Evolutionary conservation across 148 eudicot genomes (phyloP), one percentile per base, ranked within the genome.

Genomic region (Chenopodium suecicum): DNA sequence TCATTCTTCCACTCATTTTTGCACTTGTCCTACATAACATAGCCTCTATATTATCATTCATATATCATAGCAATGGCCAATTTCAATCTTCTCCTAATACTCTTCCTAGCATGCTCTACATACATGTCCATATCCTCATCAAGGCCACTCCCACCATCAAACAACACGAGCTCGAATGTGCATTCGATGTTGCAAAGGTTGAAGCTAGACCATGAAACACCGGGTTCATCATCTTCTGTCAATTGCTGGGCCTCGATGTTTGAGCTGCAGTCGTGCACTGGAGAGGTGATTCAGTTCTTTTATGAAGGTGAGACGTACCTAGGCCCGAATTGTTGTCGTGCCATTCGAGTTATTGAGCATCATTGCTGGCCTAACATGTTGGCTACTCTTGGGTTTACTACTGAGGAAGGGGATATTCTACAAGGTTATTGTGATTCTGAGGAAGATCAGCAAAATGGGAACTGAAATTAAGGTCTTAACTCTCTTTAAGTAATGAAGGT

Each of bases 351-450:
- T 25, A 91, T 93, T 9, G 77, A 83, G 64, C 83, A 82, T 31
- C 82, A 88, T 19, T 93, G 94, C 81, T 93, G 93, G 97, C 94
- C 97, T 46, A 32, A 87, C 4, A 89, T 91, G 97, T 74, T 93
- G 31, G 73, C 81, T 37, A 85, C 90, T 19, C 86, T 93, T 7
- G 94, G 97, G 31, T 90, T 84, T 82, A 89, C 89, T 47, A 27
- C 89, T 0, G 84, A 91, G 34, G 93, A 93, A 52, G 91, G 88
- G 4, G 89, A 86, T 14, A 80, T 93, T 34, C 94, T 93, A 0
- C 83, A 31, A 56, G 94, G 87, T 31, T 91, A 89, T 71, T 92
- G 96, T 70, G 91, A 88, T 58, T 87, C 90, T 44, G 84, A 86
- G 66, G 82, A 63, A 9, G 86, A 82, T 69, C 58, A 34, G 0